Base-by-base conservation (phyloP, 805 yeast species). In the Lachancea meyersii region DNA sequence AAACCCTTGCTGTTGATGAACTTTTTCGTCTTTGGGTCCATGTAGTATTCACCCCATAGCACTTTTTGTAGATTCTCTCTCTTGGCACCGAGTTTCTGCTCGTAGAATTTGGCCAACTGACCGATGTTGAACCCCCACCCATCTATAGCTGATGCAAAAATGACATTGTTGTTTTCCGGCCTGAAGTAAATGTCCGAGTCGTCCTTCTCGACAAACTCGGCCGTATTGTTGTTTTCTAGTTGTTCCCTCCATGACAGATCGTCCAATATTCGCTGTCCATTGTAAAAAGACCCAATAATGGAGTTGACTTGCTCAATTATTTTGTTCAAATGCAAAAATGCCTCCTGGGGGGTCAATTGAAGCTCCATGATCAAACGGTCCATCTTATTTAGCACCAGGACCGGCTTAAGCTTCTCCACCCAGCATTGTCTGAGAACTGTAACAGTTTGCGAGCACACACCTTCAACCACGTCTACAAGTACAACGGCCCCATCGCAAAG, bases 101-200 rank as follows among this genome's bases (percentile, higher is more conserved):
- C 93, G 60, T 87, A 86, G 26, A 93, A 79, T 44, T 83, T 80
- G 6, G 96, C 85, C 63, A 93, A 85, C 51, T 93, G 96, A 40
- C 86, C 78, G 38, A 93, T 71, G 33, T 86, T 84, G 63, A 93
- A 93, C 1, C 97, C 99, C 97, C 98, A 93, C 10, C 97, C 97
- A 65, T 93, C 98, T 16, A 84, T 71, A 1, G 98, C 98, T 22
- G 80, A 73, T 0, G 95, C 91, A 68, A 91, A 91, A 0, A 91
- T 77, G 4, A 91, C 96, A 57, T 91, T 91, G 58, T 87, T 87
- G 50, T 77, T 75, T 39, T 82, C 85, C 0, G 99, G 98, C 14
- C 86, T 73, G 49, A 91, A 91, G 59, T 89, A 89, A 20, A 89
- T 65, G 53, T 81, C 94, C 27, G 80, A 76, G 60, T 89, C 97